Conservation (phyloP, 768 basidiomycete species). For the Leucosporidium scottii region DNA sequence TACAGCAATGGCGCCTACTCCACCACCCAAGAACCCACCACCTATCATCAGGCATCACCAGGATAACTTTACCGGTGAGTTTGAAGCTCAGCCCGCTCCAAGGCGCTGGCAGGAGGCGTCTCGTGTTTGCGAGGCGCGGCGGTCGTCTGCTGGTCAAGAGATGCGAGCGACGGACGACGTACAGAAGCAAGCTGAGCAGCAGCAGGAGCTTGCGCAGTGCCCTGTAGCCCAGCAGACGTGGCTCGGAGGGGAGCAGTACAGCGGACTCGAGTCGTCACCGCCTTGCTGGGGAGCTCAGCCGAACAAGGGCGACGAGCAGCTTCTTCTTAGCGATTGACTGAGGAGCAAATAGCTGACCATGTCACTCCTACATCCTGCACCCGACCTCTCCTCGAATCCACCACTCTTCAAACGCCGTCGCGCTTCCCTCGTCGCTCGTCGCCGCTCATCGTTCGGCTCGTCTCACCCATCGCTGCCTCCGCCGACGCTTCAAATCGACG, state of each 20-base stretch:
- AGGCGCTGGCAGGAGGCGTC: background rate
- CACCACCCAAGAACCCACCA: no score
- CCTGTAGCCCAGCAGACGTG: background rate
- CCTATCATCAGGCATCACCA: constrained; percentile 25
- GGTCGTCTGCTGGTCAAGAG: background rate
- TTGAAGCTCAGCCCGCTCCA: background rate
- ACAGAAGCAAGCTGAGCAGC: background rate
- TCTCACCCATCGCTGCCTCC: background rate
- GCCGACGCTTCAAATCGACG: background rate
- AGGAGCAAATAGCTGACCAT: no score
- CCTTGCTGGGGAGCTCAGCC: no score
- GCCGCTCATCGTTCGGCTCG: no score
- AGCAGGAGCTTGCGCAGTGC: background rate
- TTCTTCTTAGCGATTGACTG: no score
- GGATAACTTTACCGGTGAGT: constrained; percentile 23
- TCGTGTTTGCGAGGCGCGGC: background rate
- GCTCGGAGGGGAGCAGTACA: background rate
- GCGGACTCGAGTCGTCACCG: background rate
- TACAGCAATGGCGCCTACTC: no score
- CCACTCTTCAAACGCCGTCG: no score
- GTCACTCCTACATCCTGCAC: no score
- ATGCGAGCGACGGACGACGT: background rate
- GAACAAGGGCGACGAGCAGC: no score
- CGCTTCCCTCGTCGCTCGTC: no score
- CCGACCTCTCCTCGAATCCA: no score